These are phyloP conservation scores for Eucalyptus urophylla DNA, from an alignment of 345 rosid species.

Conservation along the genomic window DNA sequence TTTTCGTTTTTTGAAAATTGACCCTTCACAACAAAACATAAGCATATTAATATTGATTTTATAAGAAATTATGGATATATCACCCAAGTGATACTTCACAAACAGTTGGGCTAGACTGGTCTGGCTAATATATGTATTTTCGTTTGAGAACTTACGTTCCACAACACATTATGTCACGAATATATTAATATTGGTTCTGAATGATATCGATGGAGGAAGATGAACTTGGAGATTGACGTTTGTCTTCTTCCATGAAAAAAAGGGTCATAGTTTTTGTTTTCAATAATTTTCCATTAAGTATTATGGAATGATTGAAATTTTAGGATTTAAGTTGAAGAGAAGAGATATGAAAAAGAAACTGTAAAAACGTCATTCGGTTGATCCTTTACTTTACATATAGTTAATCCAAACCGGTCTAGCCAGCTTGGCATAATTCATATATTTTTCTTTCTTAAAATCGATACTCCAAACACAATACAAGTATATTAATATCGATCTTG, in stretches of 20 bases:
- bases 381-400: neutral
- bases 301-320: neutral
- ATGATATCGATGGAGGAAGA: neutral
- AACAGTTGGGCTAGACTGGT: neutral
- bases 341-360: neutral
- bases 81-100: neutral
- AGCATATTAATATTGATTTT: neutral
- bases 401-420: accelerated
- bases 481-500: neutral
- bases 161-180: neutral
- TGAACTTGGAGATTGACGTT: neutral
- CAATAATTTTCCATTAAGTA: neutral
- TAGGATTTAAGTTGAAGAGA: neutral
- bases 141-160: accelerated
- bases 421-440: neutral
- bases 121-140: neutral
- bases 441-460: neutral
- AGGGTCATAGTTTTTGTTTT: neutral
- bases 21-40: neutral
- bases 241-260: neutral
- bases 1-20: neutral
- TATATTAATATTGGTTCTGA: accelerated
- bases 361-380: neutral
- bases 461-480: neutral
- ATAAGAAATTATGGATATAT: neutral